Base-by-base conservation (phyloP, 1,139 yeast species). In the Kodamaea anthophila region DNA sequence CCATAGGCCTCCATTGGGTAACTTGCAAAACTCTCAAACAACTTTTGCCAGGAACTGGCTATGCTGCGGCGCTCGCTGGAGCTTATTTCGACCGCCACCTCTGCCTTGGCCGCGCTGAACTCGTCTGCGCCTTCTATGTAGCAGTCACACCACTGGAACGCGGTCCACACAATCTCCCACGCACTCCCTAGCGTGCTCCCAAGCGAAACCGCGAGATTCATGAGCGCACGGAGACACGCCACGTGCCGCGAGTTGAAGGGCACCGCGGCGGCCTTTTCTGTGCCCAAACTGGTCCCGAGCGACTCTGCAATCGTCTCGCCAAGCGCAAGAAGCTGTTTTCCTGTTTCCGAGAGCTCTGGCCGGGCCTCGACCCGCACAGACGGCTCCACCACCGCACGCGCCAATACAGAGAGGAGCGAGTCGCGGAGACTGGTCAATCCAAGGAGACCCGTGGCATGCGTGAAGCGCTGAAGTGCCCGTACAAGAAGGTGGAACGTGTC, bases 391-490 rank as follows among this genome's bases (percentile, higher is more conserved):
- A 77, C 66, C 11, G 75, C 71, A 24, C 61, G 58, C 0, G 87
- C 74, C 35, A 88, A 65, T 15, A 81, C 55, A 13, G 57, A 45
- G 29, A 87, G 53, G 26, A 83, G 67, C 3, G 74, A 70, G 46
- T 84, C 83, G 31, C 94, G 59, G 9, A 79, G 64, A 0, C 59
- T 58, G 1, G 53, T 46, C 13, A 81, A 49, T 0, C 76, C 77
- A 18, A 87, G 55, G n/a, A 84, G 58, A 0, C 96, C 96, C 0
- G 91, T 68, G 0, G 91, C 76, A 47, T 87, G 96, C 4, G 94
- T 74, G 30, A 83, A 65, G 39, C 79, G 79, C 50, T 88, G 96
- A 6, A 84, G 63, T 0, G 94, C 72, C 28, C 94, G 63, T 2
- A 87, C 75, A 10, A 76, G 46, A 9, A 61, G 55, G 36, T 81